Evolutionary conservation across 75 land plant genomes (phyloP).

Genomic region (Sequoiadendron giganteum): DNA sequence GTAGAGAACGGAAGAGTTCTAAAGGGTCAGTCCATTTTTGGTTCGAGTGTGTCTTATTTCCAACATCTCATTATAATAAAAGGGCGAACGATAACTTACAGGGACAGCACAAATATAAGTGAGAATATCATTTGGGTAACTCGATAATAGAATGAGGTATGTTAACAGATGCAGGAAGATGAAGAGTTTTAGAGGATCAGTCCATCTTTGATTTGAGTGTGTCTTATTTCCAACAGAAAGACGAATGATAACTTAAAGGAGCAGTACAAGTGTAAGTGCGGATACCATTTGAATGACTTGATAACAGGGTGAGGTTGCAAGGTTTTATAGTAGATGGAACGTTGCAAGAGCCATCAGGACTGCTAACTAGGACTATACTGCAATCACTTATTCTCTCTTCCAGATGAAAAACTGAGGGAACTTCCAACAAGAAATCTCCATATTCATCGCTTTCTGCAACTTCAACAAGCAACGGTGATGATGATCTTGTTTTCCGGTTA

Average conservation of each 20-base stretch:
- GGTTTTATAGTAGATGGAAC: not conserved
- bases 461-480: not conserved
- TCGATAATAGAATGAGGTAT: too few species aligned
- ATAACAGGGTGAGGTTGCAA: not conserved
- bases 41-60: too few species aligned
- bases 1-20: too few species aligned
- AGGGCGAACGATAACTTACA: too few species aligned
- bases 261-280: not conserved
- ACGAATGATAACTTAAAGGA: not conserved
- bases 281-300: not conserved
- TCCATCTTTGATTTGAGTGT: too few species aligned
- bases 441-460: slow-evolving; percentile 1
- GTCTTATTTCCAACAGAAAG: not conserved
- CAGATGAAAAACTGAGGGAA: not conserved
- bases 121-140: too few species aligned
- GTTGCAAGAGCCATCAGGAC: not conserved
- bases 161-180: too few species aligned
- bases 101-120: too few species aligned
- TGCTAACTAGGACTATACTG: not conserved
- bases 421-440: not conserved
- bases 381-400: not conserved
- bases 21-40: too few species aligned
- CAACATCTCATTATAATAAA: too few species aligned
- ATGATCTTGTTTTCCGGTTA: not conserved
- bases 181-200: too few species aligned